These are phyloP conservation scores for Paraurostyla sp. DNA, from an alignment of 73 alveolate genomes.

Conservation along the genomic window DNA sequence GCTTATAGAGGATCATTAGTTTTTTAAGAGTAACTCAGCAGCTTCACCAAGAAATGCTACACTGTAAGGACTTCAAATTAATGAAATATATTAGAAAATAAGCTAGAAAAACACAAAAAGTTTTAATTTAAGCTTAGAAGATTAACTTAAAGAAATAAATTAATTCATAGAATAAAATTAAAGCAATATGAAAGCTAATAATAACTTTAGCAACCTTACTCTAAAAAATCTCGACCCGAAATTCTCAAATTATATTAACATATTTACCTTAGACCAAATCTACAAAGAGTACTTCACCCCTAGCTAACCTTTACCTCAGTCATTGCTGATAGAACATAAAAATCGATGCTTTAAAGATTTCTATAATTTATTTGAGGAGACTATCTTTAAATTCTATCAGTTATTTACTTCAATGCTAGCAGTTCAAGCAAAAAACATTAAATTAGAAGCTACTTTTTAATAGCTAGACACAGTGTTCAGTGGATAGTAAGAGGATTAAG, in stretches of 20 bases:
- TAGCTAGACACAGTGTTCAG: background rate
- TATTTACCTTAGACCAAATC: background rate
- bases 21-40: background rate
- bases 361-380: conserved; percentile 15
- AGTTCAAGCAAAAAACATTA: background rate
- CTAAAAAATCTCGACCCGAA: too few species aligned
- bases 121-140: too few species aligned
- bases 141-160: too few species aligned
- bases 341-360: conserved; percentile 32
- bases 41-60: background rate
- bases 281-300: background rate
- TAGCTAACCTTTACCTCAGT: background rate
- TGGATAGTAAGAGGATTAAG: background rate
- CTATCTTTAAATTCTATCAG: conserved; percentile 15
- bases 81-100: too few species aligned
- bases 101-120: too few species aligned
- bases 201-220: too few species aligned
- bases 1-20: background rate
- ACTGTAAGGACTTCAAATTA: background rate
- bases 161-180: too few species aligned
- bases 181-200: too few species aligned
- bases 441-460: conserved; percentile 17
- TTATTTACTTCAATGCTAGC: background rate
- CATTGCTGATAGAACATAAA: conserved; percentile 7
- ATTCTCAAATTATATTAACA: background rate